Evolutionary conservation across 106 monocot genomes (phyloP).

Genomic region (Dendrobium officinale): DNA sequence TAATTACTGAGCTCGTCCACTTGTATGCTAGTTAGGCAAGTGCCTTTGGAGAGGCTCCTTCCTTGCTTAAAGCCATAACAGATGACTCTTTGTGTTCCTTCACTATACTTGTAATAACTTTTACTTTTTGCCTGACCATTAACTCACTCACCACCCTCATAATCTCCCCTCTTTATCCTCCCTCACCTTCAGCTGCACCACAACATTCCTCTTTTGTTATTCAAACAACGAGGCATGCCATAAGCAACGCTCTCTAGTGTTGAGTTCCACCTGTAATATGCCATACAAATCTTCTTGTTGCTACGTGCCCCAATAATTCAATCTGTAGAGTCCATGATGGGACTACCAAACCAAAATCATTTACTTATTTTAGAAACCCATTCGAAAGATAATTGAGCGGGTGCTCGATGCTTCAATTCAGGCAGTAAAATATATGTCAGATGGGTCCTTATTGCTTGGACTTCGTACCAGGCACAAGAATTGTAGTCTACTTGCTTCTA

Average conservation of each 20-base stretch:
- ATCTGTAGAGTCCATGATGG: conserved; percentile 51
- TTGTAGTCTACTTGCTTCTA: conserved; percentile 27
- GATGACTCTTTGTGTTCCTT: conserved; percentile 9
- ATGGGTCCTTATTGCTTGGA: neutral
- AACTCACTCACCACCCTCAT: conserved; percentile 14
- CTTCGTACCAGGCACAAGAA: conserved; percentile 27
- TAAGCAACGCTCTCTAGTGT: conserved; percentile 35
- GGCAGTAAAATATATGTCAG: conserved; percentile 1
- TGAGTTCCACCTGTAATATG: conserved; percentile 85
- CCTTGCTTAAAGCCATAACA: neutral
- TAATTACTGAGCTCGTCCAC: conserved; percentile 12
- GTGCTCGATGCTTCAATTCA: neutral
- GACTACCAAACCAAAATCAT: conserved; percentile 26
- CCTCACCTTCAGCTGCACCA: conserved; percentile 11
- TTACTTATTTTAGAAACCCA: conserved; percentile 17
- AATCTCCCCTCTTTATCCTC: conserved; percentile 11
- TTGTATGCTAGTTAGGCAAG: conserved; percentile 1
- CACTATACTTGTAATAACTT: neutral
- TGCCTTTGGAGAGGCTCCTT: neutral
- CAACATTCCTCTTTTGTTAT: conserved; percentile 57
- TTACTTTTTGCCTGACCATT: conserved; percentile 30
- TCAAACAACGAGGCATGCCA: conserved; percentile 51
- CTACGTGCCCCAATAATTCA: conserved; percentile 26
- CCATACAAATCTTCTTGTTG: conserved; percentile 45
- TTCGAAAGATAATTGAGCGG: conserved; percentile 11